Evolutionary conservation across 495 filamentous ascomycete species (phyloP), one percentile per base, ranked within the genome.

Genomic region (Sabuloglossum arenarium): DNA sequence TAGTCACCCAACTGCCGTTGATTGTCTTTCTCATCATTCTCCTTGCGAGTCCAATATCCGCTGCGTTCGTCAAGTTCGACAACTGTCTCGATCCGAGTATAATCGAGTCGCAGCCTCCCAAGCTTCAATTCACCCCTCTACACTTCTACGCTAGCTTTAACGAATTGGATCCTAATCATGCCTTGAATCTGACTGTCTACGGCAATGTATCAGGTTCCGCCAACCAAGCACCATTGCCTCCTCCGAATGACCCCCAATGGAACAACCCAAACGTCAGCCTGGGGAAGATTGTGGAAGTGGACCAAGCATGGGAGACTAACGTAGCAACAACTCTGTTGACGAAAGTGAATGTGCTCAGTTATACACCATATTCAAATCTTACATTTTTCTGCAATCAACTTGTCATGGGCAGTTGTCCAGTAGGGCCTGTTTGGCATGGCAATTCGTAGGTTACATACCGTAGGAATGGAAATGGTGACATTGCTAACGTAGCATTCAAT

Each of bases 171-270:
- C 64, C 77, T 11, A 76, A 74, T 52, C 78, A 88, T 63, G 79
- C 79, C 37, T 70, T 98, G 29, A 78, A 78, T 56, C 69, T 96
- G 28, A 94, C 81, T 0, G 79, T 94, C 23, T 96, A 86, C 69
- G 89, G 89, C 24, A 95, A 96, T 67, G 87, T 97, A 23, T 81
- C 81, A 27, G 91, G 91, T 8, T 70, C 69, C 62, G 45, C 62
- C 56, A 30, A 58, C 23, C 62, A 71, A 23, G 53, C 66, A 4
- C 58, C 65, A 16, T 72, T 79, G 57, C 85, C 85, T 43, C 56
- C 70, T 4, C 64, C 68, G 43, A 65, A 75, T 47, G 68, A 75
- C 60, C 63, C 71, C 4, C 63, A 67, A 49, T 79, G 82, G 71
- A 62, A 49, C 0, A 72, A 86, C 63, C 61, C 70, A 0, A 79